A percentile compares a stretch with the other conserved stretches of the same genome.
These are phyloP conservation scores for Vanderwaltozyma polyspora DNA, from an alignment of 805 yeast species.

Conservation along the genomic window DNA sequence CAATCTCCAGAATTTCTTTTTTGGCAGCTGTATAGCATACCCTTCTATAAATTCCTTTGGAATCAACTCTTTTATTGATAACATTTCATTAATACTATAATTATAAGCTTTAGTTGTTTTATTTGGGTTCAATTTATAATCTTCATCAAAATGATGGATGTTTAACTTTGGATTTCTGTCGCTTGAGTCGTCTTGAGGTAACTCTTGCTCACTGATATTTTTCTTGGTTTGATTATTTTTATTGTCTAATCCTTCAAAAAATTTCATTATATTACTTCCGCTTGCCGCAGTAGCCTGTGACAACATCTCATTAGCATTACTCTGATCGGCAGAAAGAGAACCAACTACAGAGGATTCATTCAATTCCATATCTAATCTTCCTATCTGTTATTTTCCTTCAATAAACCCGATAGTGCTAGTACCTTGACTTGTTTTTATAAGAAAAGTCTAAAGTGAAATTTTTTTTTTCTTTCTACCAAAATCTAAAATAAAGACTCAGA, in stretches of 20 bases:
- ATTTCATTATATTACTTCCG: background rate
- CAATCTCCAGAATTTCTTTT: slow-evolving; percentile 38
- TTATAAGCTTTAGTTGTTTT: slow-evolving; percentile 8
- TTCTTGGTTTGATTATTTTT: too few relatives aligned
- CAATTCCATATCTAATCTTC: too few relatives aligned
- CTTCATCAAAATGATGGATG: slow-evolving; percentile 7
- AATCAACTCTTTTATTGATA: slow-evolving; percentile 10
- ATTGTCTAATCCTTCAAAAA: background rate
- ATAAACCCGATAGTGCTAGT: too few relatives aligned
- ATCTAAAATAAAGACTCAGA: too few relatives aligned
- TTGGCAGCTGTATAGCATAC: slow-evolving; percentile 33
- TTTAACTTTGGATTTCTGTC: background rate
- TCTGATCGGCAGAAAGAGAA: too few relatives aligned
- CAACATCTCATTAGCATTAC: background rate
- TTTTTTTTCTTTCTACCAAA: too few relatives aligned
- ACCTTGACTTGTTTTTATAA: too few relatives aligned
- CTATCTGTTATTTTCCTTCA: too few relatives aligned
- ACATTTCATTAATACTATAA: slow-evolving; percentile 23
- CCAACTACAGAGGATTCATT: too few relatives aligned
- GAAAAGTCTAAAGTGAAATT: too few relatives aligned
- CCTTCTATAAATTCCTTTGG: slow-evolving; percentile 25
- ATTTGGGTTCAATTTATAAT: slow-evolving; percentile 13
- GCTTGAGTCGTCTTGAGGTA: background rate
- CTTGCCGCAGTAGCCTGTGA: background rate
- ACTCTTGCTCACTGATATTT: background rate